Evolutionary conservation across 225 moss, liverwort and hornwort species (phyloP).

Genomic region (Marchantia polymorpha): DNA sequence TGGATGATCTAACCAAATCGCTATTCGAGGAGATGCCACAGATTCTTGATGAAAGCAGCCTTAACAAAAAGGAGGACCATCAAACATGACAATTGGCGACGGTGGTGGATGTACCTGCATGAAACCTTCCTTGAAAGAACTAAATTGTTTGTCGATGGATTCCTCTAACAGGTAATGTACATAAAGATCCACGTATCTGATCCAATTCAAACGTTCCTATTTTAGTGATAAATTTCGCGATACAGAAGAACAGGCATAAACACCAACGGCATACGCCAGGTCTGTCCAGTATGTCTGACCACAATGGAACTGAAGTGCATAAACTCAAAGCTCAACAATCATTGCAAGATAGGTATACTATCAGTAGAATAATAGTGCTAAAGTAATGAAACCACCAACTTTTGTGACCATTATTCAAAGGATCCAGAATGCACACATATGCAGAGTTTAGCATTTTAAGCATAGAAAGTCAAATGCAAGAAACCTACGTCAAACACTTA

Average conservation of each 20-base stretch:
- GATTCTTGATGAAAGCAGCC: too few relatives aligned
- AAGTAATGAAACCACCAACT: too few relatives aligned
- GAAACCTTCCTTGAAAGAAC: conserved; percentile 55
- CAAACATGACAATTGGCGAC: too few relatives aligned
- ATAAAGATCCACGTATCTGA: conserved; percentile 62
- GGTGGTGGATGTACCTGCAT: conserved; percentile 37
- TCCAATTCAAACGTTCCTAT: neutral
- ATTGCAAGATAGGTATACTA: too few relatives aligned
- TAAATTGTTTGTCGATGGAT: conserved; percentile 57
- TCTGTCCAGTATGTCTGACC: neutral
- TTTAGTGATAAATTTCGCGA: neutral
- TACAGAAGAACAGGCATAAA: neutral
- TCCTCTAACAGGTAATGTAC: conserved; percentile 62
- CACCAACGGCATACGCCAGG: too few relatives aligned
- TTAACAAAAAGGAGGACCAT: neutral
- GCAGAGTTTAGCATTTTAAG: neutral
- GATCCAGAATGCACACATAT: neutral
- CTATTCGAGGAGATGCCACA: neutral
- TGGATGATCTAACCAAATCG: neutral
- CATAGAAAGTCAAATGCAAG: neutral
- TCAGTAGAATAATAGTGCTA: too few relatives aligned
- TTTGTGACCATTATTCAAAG: neutral
- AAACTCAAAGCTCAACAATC: too few relatives aligned
- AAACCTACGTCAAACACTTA: neutral
- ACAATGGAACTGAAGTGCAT: neutral